phyloP scores from a whole-genome alignment of 441 rosid species.

The Sinapis alba region DNA sequence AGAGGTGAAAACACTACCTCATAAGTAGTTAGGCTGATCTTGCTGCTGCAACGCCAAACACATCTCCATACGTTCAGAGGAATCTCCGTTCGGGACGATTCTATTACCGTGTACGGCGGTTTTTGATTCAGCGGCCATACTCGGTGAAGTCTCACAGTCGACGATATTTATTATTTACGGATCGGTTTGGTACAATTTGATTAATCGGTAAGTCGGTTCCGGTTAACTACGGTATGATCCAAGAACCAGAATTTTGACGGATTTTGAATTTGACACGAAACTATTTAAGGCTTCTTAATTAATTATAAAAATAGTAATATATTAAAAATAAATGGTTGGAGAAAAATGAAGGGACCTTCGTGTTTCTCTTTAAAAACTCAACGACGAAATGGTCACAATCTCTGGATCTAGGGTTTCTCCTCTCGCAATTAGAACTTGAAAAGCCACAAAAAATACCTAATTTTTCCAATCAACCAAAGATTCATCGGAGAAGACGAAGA shows the following conservation, averaged over 20 bases:
- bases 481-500: constrained; percentile 36
- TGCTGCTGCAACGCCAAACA: constrained; percentile 93
- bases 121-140: constrained; percentile 54
- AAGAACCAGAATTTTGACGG: not conserved
- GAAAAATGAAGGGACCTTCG: not conserved
- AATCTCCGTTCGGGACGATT: constrained; percentile 34
- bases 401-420: constrained; percentile 1
- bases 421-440: not conserved
- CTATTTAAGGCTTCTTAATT: not conserved
- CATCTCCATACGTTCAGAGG: constrained; percentile 99
- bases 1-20: constrained; percentile 56
- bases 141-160: not conserved
- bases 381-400: not conserved
- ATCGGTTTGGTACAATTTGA: not conserved
- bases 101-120: constrained; percentile 48
- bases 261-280: not conserved
- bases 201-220: not conserved
- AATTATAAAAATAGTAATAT: not conserved
- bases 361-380: not conserved
- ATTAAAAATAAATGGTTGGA: constrained; percentile 1
- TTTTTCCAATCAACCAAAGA: constrained; percentile 12
- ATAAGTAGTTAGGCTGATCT: constrained; percentile 92
- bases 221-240: not conserved
- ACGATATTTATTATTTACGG: not conserved
- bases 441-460: constrained; percentile 10